Evolutionary conservation across 1,284 basidiomycete species (phyloP).

Genomic region (Wallemia ichthyophaga): DNA sequence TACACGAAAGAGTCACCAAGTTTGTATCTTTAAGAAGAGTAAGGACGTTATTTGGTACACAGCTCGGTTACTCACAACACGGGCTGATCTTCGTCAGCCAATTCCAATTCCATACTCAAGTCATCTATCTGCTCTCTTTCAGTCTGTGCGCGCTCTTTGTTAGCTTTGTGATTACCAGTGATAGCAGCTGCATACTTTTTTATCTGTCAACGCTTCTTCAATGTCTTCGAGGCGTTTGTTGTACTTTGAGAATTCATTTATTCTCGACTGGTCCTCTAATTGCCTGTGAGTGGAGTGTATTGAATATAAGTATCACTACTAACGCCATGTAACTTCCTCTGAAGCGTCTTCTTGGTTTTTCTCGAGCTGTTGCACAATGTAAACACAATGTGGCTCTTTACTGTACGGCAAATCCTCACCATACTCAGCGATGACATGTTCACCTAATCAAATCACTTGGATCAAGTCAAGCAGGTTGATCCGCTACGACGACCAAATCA

Average conservation of each 20-base stretch:
- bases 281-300: conserved; percentile 3
- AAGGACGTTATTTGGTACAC: not conserved
- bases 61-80: conserved; percentile 27
- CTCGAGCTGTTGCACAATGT: conserved; percentile 12
- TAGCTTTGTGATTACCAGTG: not conserved
- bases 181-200: conserved; percentile 26
- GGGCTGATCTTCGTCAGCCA: conserved; percentile 50
- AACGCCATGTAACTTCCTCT: conserved; percentile 70
- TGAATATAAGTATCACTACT: conserved; percentile 10
- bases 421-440: not conserved
- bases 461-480: too few species aligned
- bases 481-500: too few species aligned
- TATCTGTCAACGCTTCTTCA: conserved; percentile 34
- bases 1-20: conserved; percentile 70
- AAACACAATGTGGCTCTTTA: too few species aligned
- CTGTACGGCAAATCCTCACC: too few species aligned
- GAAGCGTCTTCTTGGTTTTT: conserved; percentile 55
- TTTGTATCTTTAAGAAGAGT: conserved; percentile 31
- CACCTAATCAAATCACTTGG: too few species aligned
- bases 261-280: conserved; percentile 67
- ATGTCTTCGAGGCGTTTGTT: conserved; percentile 46
- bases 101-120: conserved; percentile 54
- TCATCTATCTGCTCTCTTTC: conserved; percentile 83
- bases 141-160: conserved; percentile 22
- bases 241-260: conserved; percentile 74